A percentile compares a stretch with the other conserved stretches of the same genome.
Conservation (phyloP, 331 rosid species). For the Ulmus americana region DNA sequence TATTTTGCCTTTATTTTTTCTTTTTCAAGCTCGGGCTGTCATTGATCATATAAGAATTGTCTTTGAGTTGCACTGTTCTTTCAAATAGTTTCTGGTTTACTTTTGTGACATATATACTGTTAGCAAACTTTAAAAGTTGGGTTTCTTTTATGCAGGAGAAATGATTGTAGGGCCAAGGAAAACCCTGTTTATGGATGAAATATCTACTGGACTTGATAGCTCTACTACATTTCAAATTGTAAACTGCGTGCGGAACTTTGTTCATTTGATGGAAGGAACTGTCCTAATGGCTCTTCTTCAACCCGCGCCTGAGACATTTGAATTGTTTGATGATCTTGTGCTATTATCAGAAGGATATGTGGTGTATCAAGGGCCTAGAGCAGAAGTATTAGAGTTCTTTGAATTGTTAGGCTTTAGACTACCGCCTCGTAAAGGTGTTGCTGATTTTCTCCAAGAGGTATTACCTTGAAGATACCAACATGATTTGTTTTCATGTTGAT, state of each 20-base stretch:
- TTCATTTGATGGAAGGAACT: conserved; percentile 77
- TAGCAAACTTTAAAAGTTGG: too few species aligned
- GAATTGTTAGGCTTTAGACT: conserved; percentile 64
- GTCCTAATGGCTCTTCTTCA: conserved; percentile 88
- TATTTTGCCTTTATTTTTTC: neutral
- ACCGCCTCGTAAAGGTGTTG: conserved; percentile 80
- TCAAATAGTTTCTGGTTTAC: neutral
- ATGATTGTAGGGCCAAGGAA: conserved; percentile 84
- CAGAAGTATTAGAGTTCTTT: conserved; percentile 61
- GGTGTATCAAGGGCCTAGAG: conserved; percentile 74
- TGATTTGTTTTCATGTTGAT: neutral
- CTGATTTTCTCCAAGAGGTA: conserved; percentile 94
- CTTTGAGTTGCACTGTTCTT: neutral
- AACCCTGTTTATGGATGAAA: conserved; percentile 85
- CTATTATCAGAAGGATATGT: conserved; percentile 67
- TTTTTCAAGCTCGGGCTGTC: neutral
- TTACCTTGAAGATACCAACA: neutral
- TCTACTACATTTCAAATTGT: conserved; percentile 83
- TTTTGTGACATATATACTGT: neutral
- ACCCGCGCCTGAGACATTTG: conserved; percentile 91
- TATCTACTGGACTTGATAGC: conserved; percentile 90
- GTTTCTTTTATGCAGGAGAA: conserved; percentile 45
- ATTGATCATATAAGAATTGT: neutral
- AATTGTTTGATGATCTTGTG: conserved; percentile 70
- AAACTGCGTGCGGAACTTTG: conserved; percentile 67